phyloP scores from a whole-genome alignment of 1,139 yeast species.

The Lodderomyces parapsilosis region DNA sequence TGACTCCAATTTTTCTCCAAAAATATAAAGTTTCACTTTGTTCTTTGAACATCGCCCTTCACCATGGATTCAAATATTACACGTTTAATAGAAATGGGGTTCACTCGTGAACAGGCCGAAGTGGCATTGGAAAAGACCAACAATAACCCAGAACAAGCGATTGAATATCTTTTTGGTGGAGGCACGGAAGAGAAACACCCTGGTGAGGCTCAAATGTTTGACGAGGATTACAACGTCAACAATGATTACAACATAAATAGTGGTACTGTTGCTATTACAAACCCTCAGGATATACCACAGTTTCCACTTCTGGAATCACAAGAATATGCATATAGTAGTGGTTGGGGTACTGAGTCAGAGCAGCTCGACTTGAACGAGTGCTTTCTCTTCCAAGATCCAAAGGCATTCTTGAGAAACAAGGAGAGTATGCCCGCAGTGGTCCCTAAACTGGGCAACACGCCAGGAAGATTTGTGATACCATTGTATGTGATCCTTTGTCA shows the following conservation, averaged over 20 bases:
- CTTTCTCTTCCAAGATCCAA: neutral
- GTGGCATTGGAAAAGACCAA: conserved; percentile 41
- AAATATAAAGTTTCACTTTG: neutral
- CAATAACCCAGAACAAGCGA: conserved; percentile 54
- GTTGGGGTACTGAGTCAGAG: conserved; percentile 5
- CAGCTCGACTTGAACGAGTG: conserved; percentile 5
- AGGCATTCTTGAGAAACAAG: conserved; percentile 6
- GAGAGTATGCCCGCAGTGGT: conserved; percentile 13
- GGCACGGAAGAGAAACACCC: conserved; percentile 22
- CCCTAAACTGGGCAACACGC: conserved; percentile 6
- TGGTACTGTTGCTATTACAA: conserved; percentile 19
- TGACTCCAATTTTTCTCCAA: neutral
- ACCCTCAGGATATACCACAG: conserved; percentile 20
- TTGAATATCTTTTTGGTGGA: conserved; percentile 51
- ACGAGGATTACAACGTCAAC: conserved; percentile 10
- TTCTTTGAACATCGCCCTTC: neutral
- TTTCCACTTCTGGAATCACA: conserved; percentile 6
- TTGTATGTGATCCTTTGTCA: conserved; percentile 26
- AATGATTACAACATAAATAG: conserved; percentile 15
- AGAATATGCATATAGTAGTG: conserved; percentile 2
- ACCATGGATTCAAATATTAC: conserved; percentile 18
- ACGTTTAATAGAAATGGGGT: conserved; percentile 63
- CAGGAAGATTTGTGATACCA: conserved; percentile 29
- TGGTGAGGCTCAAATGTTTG: conserved; percentile 3
- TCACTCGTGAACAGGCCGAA: conserved; percentile 43